Conservation (phyloP, 1,284 basidiomycete species). For the Exobasidium cylindrosporum region DNA sequence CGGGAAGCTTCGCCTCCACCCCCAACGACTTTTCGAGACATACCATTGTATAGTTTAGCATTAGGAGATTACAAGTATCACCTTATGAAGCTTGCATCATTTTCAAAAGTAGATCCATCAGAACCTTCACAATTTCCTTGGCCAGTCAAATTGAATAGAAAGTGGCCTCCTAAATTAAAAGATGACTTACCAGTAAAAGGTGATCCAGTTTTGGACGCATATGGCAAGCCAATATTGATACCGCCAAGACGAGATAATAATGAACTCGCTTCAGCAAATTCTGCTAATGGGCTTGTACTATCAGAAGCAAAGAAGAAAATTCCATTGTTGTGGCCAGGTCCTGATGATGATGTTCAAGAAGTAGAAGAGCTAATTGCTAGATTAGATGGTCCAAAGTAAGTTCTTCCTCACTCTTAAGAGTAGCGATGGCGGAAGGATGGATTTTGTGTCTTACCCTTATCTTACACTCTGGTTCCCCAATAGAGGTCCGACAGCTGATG, state of each 20-base stretch:
- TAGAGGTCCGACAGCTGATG: slow-evolving; percentile 12
- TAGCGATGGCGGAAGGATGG: too few species aligned
- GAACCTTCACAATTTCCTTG: slow-evolving; percentile 41
- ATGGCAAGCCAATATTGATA: slow-evolving; percentile 46
- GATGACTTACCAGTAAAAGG: slow-evolving; percentile 41
- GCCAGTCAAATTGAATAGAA: slow-evolving; percentile 53
- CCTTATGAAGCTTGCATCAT: slow-evolving; percentile 50
- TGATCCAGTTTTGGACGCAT: slow-evolving; percentile 43
- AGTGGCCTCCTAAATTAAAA: slow-evolving; percentile 51
- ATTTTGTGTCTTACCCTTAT: neutral
- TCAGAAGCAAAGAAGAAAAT: slow-evolving; percentile 8
- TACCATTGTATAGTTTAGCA: slow-evolving; percentile 32
- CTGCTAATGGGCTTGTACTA: neutral
- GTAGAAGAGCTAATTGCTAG: slow-evolving; percentile 1
- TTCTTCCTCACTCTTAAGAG: too few species aligned
- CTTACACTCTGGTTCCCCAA: neutral
- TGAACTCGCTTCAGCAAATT: too few species aligned
- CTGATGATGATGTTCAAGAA: slow-evolving; percentile 14
- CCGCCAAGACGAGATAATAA: slow-evolving; percentile 13
- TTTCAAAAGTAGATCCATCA: slow-evolving; percentile 45
- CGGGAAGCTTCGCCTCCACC: slow-evolving; percentile 2
- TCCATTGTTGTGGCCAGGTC: slow-evolving; percentile 16
- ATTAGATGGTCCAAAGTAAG: slow-evolving; percentile 9
- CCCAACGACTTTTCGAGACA: slow-evolving; percentile 48
- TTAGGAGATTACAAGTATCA: slow-evolving; percentile 37